Percentiles rank a stretch among this genome's conserved stretches.
phyloP scores from a whole-genome alignment of 2,329 filamentous ascomycete species.

The Hymenoscyphus infarciens region DNA sequence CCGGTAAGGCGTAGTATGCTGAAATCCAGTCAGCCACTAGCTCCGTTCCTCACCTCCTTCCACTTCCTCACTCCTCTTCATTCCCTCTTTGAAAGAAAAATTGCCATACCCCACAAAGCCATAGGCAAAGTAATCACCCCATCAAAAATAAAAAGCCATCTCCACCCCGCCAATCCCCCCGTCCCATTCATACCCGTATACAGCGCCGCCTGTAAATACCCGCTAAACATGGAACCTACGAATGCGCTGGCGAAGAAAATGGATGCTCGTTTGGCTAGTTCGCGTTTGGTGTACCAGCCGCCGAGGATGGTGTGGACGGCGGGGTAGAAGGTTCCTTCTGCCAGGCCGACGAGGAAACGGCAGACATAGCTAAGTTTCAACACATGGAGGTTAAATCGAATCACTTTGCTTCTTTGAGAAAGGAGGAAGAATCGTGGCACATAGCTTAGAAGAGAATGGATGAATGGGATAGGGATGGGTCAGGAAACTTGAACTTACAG shows the following conservation, averaged over 20 bases:
- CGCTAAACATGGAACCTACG: constrained; percentile 41
- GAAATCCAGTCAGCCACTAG: neutral
- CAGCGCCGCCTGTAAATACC: constrained; percentile 42
- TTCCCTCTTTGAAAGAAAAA: too few species aligned
- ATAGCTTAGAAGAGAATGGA: too few species aligned
- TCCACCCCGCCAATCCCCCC: constrained; percentile 39
- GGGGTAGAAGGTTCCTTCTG: constrained; percentile 42
- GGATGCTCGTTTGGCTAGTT: constrained; percentile 41
- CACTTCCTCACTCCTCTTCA: too few species aligned
- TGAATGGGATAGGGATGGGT: too few species aligned
- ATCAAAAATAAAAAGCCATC: constrained; percentile 42
- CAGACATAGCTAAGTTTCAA: constrained; percentile 34
- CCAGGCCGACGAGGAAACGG: constrained; percentile 51
- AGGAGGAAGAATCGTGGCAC: too few species aligned
- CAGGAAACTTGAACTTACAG: constrained; percentile 35
- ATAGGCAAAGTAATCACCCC: constrained; percentile 30
- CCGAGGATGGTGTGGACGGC: constrained; percentile 36
- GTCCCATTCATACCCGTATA: constrained; percentile 39
- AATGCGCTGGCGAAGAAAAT: constrained; percentile 40
- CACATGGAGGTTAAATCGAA: too few species aligned
- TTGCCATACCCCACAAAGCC: constrained; percentile 29
- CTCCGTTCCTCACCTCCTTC: too few species aligned
- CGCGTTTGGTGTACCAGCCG: constrained; percentile 41
- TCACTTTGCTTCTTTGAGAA: too few species aligned
- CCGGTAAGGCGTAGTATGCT: constrained; percentile 23